Conservation (phyloP, 306 rosid species). For the Trifolium repens region DNA sequence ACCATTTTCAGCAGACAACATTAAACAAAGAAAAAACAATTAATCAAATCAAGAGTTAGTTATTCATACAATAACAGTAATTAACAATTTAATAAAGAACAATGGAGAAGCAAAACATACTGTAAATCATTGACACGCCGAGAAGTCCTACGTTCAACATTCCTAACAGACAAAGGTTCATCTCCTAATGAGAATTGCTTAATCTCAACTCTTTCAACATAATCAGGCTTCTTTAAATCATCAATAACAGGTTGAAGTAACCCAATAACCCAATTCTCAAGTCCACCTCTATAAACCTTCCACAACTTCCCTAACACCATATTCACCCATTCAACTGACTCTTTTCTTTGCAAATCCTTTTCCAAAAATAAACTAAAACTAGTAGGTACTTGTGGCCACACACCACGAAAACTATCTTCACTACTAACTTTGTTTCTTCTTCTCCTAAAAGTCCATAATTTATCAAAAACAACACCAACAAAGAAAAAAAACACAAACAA, state of each 20-base stretch:
- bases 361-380: constrained; percentile 90
- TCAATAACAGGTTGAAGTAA: constrained; percentile 96
- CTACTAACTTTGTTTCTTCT: constrained; percentile 50
- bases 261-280: constrained; percentile 96
- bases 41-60: not conserved
- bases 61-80: not conserved
- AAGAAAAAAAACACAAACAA: constrained; percentile 90
- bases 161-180: constrained; percentile 93
- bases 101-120: constrained; percentile 54
- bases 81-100: not conserved
- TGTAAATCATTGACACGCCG: constrained; percentile 93
- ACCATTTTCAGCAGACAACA: not conserved
- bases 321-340: constrained; percentile 98
- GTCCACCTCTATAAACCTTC: constrained; percentile 86
- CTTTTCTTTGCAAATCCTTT: constrained; percentile 96
- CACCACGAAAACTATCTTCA: constrained; percentile 58
- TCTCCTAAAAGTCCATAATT: constrained; percentile 79
- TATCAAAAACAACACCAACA: constrained; percentile 87
- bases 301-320: constrained; percentile 96
- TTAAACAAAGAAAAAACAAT: not conserved
- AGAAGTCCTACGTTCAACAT: constrained; percentile 92
- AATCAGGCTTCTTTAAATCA: constrained; percentile 87
- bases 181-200: constrained; percentile 91
- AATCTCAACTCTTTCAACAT: constrained; percentile 93
- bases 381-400: constrained; percentile 96